phyloP scores from a whole-genome alignment of 2,329 filamentous ascomycete species.

The Fusarium sambucinum region DNA sequence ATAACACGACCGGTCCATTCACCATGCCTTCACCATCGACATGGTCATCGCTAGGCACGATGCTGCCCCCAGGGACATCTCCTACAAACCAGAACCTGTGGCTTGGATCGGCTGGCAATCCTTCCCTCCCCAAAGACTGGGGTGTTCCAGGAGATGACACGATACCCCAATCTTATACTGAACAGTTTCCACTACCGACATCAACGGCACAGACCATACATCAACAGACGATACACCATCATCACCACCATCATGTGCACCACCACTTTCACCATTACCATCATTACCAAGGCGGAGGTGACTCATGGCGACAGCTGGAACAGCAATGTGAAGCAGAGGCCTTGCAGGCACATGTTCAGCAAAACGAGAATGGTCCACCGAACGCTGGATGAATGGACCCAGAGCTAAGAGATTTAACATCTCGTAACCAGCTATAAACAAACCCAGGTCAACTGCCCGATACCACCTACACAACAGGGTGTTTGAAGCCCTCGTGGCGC shows the following conservation, averaged over 20 bases:
- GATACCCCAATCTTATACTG: conserved; percentile 16
- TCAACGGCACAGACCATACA: conserved; percentile 34
- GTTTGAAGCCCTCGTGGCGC: too few species aligned
- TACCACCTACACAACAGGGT: too few species aligned
- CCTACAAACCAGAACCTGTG: conserved; percentile 27
- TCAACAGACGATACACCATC: conserved; percentile 34
- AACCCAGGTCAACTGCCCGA: background rate
- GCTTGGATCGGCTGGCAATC: conserved; percentile 18
- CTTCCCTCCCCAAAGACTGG: conserved; percentile 31
- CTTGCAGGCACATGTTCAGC: conserved; percentile 26
- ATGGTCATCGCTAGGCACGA: conserved; percentile 35
- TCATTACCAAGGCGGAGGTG: conserved; percentile 25
- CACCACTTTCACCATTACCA: conserved; percentile 44
- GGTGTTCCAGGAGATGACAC: conserved; percentile 10
- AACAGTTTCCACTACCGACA: conserved; percentile 26
- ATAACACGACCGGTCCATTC: background rate
- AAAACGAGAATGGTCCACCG: conserved; percentile 17
- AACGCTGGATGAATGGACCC: conserved; percentile 22
- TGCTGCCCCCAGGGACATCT: conserved; percentile 25
- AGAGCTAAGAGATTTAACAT: background rate
- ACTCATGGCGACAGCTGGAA: conserved; percentile 34
- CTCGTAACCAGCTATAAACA: background rate
- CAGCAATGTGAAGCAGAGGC: conserved; percentile 39
- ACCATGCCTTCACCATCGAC: conserved; percentile 26
- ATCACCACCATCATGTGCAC: conserved; percentile 39